Conservation (phyloP, 495 filamentous ascomycete species). For the Platismatia glauca region DNA sequence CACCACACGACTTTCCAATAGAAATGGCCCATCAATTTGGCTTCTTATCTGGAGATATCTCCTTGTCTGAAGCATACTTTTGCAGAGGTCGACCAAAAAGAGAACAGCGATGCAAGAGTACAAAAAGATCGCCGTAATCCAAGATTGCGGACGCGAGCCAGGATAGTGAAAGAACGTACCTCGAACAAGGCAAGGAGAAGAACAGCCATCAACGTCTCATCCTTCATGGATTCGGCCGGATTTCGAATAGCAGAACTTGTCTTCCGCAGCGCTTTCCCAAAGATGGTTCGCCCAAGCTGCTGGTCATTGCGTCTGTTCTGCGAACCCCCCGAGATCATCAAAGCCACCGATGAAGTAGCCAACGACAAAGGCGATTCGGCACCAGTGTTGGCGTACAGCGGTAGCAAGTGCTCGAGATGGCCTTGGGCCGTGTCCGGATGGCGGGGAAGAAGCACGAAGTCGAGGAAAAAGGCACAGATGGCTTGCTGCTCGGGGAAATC, state of each 20-base stretch:
- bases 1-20: neutral
- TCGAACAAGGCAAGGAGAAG: slow-evolving; percentile 58
- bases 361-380: slow-evolving; percentile 42
- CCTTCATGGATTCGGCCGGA: slow-evolving; percentile 38
- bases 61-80: neutral
- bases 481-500: slow-evolving; percentile 38
- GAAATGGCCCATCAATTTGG: neutral
- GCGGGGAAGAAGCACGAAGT: slow-evolving; percentile 45
- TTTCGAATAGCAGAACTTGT: slow-evolving; percentile 46
- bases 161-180: slow-evolving; percentile 31
- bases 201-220: slow-evolving; percentile 52
- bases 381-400: slow-evolving; percentile 40
- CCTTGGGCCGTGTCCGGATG: slow-evolving; percentile 35
- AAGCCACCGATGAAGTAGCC: slow-evolving; percentile 53
- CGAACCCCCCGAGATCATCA: slow-evolving; percentile 41
- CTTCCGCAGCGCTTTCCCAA: slow-evolving; percentile 41
- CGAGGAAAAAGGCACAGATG: slow-evolving; percentile 45
- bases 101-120: neutral
- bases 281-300: slow-evolving; percentile 31
- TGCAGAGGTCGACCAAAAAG: neutral
- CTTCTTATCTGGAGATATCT: neutral
- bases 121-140: neutral
- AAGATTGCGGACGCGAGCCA: neutral
- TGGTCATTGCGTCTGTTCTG: slow-evolving; percentile 36
- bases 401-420: slow-evolving; percentile 49